These are phyloP conservation scores for Emericellopsis cladophorae DNA, from an alignment of 2,329 filamentous ascomycete genomes.

Conservation along the genomic window DNA sequence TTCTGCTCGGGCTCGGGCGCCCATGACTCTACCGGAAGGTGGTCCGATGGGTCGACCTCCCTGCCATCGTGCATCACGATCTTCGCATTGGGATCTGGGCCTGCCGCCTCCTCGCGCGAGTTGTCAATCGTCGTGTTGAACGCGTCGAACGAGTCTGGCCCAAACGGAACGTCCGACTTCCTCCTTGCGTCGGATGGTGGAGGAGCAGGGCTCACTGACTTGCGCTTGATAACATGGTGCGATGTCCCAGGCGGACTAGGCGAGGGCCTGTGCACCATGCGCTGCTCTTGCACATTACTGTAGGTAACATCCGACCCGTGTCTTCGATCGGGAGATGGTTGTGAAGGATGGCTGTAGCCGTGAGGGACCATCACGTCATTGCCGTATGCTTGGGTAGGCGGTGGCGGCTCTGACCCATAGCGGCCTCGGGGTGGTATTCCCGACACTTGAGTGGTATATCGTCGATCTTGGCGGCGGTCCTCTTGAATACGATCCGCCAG, in stretches of 20 bases:
- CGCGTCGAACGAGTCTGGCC: constrained; percentile 63
- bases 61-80: constrained; percentile 66
- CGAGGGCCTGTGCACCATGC: constrained; percentile 11
- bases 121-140: constrained; percentile 47
- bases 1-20: constrained; percentile 59
- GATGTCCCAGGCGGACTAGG: constrained; percentile 28
- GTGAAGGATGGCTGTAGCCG: constrained; percentile 9
- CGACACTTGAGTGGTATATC: constrained; percentile 27
- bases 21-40: constrained; percentile 66
- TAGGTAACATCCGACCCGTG: constrained; percentile 17
- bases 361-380: constrained; percentile 14
- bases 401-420: constrained; percentile 17
- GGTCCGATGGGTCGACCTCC: constrained; percentile 70
- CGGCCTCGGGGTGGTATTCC: constrained; percentile 29
- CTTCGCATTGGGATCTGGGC: constrained; percentile 46
- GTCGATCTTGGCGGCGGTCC: constrained; percentile 33
- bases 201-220: constrained; percentile 64
- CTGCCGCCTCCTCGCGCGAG: constrained; percentile 14
- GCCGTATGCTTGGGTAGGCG: constrained; percentile 10
- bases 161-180: constrained; percentile 54
- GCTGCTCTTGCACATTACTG: constrained; percentile 12
- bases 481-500: constrained; percentile 45
- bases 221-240: constrained; percentile 48
- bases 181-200: constrained; percentile 32
- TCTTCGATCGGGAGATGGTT: neutral